phyloP scores from a whole-genome alignment of 331 rosid genomes.

The Quercus phellos region DNA sequence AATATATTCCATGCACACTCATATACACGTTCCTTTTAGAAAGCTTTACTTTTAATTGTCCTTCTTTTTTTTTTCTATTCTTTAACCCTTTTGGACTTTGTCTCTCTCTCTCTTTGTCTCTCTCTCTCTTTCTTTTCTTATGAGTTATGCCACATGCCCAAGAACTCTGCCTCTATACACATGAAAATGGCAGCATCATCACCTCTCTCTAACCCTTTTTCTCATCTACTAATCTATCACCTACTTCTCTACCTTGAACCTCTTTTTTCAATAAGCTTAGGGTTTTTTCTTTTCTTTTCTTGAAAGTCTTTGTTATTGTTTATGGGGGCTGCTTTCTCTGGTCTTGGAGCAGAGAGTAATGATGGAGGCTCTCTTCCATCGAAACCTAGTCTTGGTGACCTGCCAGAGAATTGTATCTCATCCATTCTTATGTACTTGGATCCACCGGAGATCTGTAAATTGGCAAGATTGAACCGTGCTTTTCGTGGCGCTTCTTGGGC shows the following conservation, averaged over 20 bases:
- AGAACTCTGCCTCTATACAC: not conserved
- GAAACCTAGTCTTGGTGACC: conserved; percentile 43
- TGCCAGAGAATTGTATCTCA: conserved; percentile 68
- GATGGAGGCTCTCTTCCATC: conserved; percentile 3
- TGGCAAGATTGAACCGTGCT: conserved; percentile 44
- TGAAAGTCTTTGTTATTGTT: not conserved
- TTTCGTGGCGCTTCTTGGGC: conserved; percentile 64
- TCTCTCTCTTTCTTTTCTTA: not conserved
- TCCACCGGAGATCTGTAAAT: conserved; percentile 68
- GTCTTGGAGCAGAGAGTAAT: not conserved
- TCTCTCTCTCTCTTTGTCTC: not conserved
- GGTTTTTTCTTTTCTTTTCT: not conserved
- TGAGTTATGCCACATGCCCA: not conserved
- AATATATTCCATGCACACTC: conserved; percentile 44
- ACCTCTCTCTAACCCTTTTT: conserved; percentile 15
- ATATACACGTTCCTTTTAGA: conserved; percentile 27
- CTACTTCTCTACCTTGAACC: conserved; percentile 39
- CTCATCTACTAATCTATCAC: conserved; percentile 18
- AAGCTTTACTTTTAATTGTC: conserved; percentile 22
- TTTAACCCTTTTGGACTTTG: not conserved
- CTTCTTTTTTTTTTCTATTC: conserved; percentile 10
- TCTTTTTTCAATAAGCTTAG: not conserved
- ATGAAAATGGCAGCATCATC: conserved; percentile 18
- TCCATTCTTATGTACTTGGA: conserved; percentile 44
- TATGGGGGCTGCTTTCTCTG: conserved; percentile 55